Evolutionary conservation across 495 filamentous ascomycete genomes (phyloP), one percentile per base, ranked within the genome.

Genomic region (Neurospora intermedia): DNA sequence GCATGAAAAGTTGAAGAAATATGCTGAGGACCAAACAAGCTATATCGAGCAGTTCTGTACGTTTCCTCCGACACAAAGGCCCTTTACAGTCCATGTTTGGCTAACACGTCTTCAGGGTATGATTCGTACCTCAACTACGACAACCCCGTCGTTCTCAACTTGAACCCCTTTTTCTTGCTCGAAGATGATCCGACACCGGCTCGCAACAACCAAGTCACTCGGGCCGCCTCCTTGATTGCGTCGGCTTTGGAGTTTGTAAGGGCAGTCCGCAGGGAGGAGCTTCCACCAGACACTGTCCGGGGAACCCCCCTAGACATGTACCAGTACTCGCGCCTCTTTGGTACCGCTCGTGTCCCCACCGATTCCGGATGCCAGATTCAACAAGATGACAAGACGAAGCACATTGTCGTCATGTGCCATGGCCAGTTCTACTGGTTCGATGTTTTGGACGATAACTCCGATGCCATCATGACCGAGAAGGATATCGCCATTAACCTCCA

Each of bases 341-440:
- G 96, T 73, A 98, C 96, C 3, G 94, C 96, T 72, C 91, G 96
- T 75, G 90, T 99, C 20, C 96, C 96, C 1, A 98, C 96, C 39
- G 93, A 97, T 42, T 92, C 95, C 80, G 96, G 96, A 11, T 99
- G 96, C 78, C 91, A 97, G 72, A 99, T 99, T 79, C 93, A 93
- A 75, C 95, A 97, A 78, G 94, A 98, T 78, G 91, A 93, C 2
- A 87, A 88, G 4, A 90, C 94, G 18, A 96, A 92, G 82, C 96
- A 99, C 81, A 85, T 98, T 62, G 91, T 97, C n/a, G 92, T 98
- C 35, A 84, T 98, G 81, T 97, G 94, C 78, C 92, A 93, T 75
- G 96, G 96, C 13, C 96, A 99, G 75, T 97, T 98, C 82, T 99
- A 99, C 78, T 99, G 96, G 95, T 99, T 98, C 77, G 96, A 99